These are phyloP conservation scores for Ceriops zippeliana DNA, from an alignment of 345 rosid species.

Conservation along the genomic window DNA sequence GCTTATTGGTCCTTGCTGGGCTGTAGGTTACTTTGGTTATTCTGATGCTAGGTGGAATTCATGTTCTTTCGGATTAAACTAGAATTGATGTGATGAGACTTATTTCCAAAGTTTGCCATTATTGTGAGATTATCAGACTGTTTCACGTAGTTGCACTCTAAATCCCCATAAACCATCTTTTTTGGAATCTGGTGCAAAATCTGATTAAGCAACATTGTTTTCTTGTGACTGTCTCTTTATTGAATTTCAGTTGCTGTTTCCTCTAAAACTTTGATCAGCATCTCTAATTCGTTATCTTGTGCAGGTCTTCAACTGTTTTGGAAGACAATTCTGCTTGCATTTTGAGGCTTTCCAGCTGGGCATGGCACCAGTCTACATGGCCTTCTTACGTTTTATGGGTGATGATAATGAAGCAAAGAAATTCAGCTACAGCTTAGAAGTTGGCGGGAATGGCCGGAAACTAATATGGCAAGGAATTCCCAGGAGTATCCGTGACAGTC, in stretches of 20 bases:
- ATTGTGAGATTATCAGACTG: not conserved
- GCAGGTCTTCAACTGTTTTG: conserved; percentile 88
- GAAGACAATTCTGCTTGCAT: conserved; percentile 85
- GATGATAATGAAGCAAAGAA: conserved; percentile 80
- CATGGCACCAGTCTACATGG: conserved; percentile 78
- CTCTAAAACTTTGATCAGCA: not conserved
- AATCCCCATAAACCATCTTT: not conserved
- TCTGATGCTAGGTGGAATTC: not conserved
- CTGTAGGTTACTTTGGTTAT: no score
- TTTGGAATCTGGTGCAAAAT: not conserved
- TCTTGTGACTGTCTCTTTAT: not conserved
- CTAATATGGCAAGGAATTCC: conserved; percentile 86
- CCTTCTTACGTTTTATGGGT: conserved; percentile 86
- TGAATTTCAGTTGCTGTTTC: not conserved
- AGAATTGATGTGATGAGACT: not conserved
- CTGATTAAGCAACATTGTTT: not conserved
- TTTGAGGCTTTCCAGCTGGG: conserved; percentile 91
- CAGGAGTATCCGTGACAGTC: conserved; percentile 83
- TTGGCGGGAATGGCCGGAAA: conserved; percentile 71
- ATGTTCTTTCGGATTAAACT: not conserved
- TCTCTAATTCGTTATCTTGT: not conserved
- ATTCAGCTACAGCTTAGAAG: conserved; percentile 80
- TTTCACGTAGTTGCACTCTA: not conserved
- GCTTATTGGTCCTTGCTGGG: no score
- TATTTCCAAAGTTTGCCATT: not conserved